Percentiles rank a stretch among this genome's conserved stretches.
Conservation (phyloP, 2,329 filamentous ascomycete genomes). For the Zasmidium citrigriseum region DNA sequence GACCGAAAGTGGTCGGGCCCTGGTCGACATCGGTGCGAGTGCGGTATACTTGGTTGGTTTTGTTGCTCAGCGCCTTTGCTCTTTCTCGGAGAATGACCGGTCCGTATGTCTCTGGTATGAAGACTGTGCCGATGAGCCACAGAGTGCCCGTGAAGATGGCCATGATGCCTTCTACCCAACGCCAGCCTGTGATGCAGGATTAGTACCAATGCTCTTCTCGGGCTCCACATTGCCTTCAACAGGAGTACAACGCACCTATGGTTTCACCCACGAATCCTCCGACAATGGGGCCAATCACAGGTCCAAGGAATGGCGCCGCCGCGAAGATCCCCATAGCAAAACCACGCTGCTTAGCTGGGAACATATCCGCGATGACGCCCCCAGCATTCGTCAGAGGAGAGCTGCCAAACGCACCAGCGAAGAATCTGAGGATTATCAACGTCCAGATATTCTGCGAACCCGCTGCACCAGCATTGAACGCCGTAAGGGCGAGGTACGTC, state of each 20-base stretch:
- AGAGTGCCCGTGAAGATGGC: conserved; percentile 62
- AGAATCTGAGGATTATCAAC: conserved; percentile 44
- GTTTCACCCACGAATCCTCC: conserved; percentile 65
- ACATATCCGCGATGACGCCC: conserved; percentile 47
- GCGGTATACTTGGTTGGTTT: conserved; percentile 53
- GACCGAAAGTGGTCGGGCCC: conserved; percentile 29
- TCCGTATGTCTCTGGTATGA: conserved; percentile 60
- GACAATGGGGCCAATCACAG: conserved; percentile 60
- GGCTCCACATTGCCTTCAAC: too few species aligned
- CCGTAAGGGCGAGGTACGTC: conserved; percentile 34
- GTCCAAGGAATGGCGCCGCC: conserved; percentile 65
- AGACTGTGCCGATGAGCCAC: conserved; percentile 53
- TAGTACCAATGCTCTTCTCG: too few species aligned
- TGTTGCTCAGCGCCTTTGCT: conserved; percentile 49
- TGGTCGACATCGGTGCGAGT: conserved; percentile 43
- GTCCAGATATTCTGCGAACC: conserved; percentile 43
- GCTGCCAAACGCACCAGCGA: conserved; percentile 43
- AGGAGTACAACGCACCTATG: too few species aligned
- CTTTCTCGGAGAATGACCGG: conserved; percentile 56
- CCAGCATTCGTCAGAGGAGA: conserved; percentile 44
- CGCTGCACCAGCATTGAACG: conserved; percentile 39
- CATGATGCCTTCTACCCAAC: conserved; percentile 65
- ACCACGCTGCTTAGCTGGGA: conserved; percentile 38
- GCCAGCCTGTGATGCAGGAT: too few species aligned
- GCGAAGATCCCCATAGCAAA: conserved; percentile 64